These are phyloP conservation scores for Vaccinium vitisidaea DNA, from an alignment of 148 eudicot species.

Conservation along the genomic window DNA sequence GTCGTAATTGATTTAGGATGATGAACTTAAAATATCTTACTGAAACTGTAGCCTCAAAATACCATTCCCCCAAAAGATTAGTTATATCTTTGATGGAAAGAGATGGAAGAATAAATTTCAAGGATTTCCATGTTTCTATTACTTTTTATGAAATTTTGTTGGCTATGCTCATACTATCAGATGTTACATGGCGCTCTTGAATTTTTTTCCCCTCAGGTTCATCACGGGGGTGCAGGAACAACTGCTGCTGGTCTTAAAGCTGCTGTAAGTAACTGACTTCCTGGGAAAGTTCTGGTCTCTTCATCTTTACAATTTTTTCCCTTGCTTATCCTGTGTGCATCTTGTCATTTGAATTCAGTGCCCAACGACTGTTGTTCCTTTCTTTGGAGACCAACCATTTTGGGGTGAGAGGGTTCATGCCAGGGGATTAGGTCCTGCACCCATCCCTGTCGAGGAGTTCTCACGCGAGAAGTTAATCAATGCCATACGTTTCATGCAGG, in stretches of 20 bases:
- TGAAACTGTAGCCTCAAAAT: not conserved
- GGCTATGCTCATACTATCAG: not conserved
- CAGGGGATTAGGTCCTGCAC: slow-evolving; percentile 84
- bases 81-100: not conserved
- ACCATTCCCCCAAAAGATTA: not conserved
- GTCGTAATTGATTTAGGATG: not conserved
- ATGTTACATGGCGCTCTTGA: not conserved
- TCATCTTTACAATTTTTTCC: not conserved
- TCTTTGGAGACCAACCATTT: slow-evolving; percentile 96
- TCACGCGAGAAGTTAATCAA: slow-evolving; percentile 51
- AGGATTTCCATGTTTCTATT: not conserved
- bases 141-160: not conserved
- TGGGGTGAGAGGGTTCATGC: slow-evolving; percentile 91
- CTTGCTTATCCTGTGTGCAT: not conserved
- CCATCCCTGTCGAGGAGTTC: slow-evolving; percentile 76
- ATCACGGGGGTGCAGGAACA: slow-evolving; percentile 87
- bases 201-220: slow-evolving; percentile 38
- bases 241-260: slow-evolving; percentile 87
- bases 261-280: slow-evolving; percentile 41
- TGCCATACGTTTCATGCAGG: slow-evolving; percentile 71
- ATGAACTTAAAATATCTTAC: not conserved
- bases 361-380: slow-evolving; percentile 89
- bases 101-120: not conserved
- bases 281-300: not conserved
- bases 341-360: slow-evolving; percentile 47